Percentiles rank a stretch among this genome's conserved stretches.
These are phyloP conservation scores for Spergularia bocconei DNA, from an alignment of 148 eudicot genomes.

Conservation along the genomic window DNA sequence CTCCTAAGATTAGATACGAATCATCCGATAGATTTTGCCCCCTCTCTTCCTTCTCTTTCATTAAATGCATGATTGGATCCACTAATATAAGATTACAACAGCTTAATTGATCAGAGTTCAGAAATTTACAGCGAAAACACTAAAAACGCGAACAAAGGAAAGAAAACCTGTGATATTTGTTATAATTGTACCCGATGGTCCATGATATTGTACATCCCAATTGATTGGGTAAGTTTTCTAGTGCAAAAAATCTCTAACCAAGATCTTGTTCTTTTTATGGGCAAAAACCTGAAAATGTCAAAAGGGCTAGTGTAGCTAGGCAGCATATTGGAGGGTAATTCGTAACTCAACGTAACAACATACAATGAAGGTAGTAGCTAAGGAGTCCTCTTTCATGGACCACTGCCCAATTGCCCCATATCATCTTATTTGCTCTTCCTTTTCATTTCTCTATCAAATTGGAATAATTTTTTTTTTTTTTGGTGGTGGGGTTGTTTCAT, in stretches of 20 bases:
- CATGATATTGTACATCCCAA: no score
- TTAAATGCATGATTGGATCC: not conserved
- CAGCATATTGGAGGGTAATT: not conserved
- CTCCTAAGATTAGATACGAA: constrained; percentile 16
- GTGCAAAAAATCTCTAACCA: not conserved
- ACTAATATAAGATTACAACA: no score
- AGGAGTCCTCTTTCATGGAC: not conserved
- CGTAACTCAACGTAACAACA: not conserved
- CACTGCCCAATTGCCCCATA: not conserved
- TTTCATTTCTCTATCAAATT: not conserved
- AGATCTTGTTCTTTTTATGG: constrained; percentile 8
- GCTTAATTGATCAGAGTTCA: no score
- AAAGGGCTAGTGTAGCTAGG: not conserved
- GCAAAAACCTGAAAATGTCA: not conserved
- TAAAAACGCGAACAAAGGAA: no score
- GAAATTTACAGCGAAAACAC: no score
- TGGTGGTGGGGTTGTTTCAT: no score
- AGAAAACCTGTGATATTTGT: no score
- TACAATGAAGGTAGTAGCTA: constrained; percentile 6
- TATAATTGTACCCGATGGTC: no score
- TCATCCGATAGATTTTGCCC: constrained; percentile 4
- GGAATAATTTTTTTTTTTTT: not conserved
- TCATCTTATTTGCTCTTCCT: not conserved
- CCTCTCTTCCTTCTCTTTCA: constrained; percentile 12
- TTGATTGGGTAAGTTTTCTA: no score